Conservation (phyloP, 139 green algal genomes). For the Haematococcus lacustris region DNA sequence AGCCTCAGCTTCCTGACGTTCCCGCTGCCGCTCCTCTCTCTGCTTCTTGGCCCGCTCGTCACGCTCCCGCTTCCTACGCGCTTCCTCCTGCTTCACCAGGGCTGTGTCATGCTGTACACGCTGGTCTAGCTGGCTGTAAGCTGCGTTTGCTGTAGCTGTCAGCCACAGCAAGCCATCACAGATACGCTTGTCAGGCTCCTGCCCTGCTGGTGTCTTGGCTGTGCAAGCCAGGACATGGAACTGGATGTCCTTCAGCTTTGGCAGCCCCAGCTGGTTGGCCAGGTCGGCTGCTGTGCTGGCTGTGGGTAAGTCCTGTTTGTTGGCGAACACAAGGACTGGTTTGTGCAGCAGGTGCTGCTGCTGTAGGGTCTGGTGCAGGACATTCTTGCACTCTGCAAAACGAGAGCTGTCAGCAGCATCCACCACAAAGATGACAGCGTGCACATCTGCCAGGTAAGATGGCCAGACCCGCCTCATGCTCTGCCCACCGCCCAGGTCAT, state of each 20-base stretch:
- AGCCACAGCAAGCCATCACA: conserved; percentile 28
- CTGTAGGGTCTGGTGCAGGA: conserved; percentile 18
- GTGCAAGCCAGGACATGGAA: conserved; percentile 39
- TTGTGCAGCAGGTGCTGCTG: conserved; percentile 30
- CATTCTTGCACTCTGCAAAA: conserved; percentile 35
- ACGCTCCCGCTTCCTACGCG: conserved; percentile 30
- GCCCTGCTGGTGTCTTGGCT: conserved; percentile 4
- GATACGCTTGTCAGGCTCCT: conserved; percentile 15
- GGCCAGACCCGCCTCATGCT: conserved; percentile 48
- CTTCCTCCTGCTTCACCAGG: conserved; percentile 25
- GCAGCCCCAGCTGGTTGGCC: conserved; percentile 21
- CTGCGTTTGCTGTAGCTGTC: conserved; percentile 1
- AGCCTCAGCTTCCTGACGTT: conserved; percentile 2
- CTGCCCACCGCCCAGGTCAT: conserved; percentile 46
- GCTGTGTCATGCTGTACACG: conserved; percentile 15
- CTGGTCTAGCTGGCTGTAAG: conserved; percentile 14
- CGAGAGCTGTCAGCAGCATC: conserved; percentile 39
- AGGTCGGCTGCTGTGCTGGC: conserved; percentile 17
- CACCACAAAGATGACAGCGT: conserved; percentile 42
- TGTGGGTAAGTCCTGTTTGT: conserved; percentile 43
- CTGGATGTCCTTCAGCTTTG: conserved; percentile 11
- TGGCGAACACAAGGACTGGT: conserved; percentile 45
- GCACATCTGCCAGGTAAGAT: conserved; percentile 39
- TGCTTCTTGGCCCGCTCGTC: conserved; percentile 25
- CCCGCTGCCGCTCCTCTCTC: conserved; percentile 26